Evolutionary conservation across 495 filamentous ascomycete species (phyloP).

Genomic region (Aeminium ludgeri): DNA sequence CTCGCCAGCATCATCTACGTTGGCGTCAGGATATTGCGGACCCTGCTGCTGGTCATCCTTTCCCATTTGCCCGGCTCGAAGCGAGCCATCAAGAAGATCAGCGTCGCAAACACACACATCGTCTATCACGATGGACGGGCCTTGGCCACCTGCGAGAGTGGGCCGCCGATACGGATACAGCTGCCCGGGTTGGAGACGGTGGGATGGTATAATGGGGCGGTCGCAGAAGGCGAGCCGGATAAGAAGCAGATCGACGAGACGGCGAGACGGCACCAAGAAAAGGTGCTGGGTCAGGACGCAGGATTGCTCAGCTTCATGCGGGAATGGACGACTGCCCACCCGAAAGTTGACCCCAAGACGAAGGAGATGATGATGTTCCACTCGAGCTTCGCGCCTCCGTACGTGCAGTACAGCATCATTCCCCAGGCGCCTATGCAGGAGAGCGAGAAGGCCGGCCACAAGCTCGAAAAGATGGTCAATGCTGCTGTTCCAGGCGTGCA

Average conservation of each 20-base stretch:
- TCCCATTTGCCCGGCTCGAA: slow-evolving; percentile 37
- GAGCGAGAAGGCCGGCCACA: background rate
- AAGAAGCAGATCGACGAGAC: background rate
- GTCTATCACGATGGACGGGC: slow-evolving; percentile 49
- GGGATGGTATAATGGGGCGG: slow-evolving; percentile 46
- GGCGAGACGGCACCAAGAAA: slow-evolving; percentile 3
- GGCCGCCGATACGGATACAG: slow-evolving; percentile 44
- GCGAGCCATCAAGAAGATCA: slow-evolving; percentile 40
- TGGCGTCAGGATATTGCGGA: slow-evolving; percentile 31
- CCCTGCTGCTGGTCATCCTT: slow-evolving; percentile 35
- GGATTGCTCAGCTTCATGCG: slow-evolving; percentile 38
- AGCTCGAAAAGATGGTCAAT: slow-evolving; percentile 25
- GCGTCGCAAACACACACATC: slow-evolving; percentile 46
- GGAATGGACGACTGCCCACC: slow-evolving; percentile 55
- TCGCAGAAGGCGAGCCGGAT: slow-evolving; percentile 31
- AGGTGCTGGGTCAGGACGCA: slow-evolving; percentile 31
- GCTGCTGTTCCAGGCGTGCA: slow-evolving; percentile 36
- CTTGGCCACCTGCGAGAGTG: slow-evolving; percentile 49
- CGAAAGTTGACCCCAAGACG: slow-evolving; percentile 41
- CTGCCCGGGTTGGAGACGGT: slow-evolving; percentile 44
- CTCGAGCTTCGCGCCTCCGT: slow-evolving; percentile 40
- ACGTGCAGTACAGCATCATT: slow-evolving; percentile 47
- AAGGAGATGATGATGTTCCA: slow-evolving; percentile 49
- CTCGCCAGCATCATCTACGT: slow-evolving; percentile 28
- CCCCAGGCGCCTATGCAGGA: slow-evolving; percentile 14